Evolutionary conservation across 2,329 filamentous ascomycete genomes (phyloP).

Genomic region (Penicillium sp.): DNA sequence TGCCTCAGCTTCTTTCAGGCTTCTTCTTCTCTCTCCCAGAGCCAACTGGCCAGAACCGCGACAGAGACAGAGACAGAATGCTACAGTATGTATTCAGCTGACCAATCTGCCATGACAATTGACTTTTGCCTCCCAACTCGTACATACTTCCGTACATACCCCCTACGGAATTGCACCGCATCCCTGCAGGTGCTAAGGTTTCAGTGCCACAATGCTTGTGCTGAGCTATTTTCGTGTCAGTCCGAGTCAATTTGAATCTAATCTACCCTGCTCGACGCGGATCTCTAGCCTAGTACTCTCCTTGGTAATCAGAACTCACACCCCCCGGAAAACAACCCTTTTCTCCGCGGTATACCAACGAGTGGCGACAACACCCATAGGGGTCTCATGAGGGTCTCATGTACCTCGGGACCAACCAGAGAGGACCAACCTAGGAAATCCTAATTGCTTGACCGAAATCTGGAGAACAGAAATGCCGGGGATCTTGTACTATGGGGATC

Average conservation of each 20-base stretch:
- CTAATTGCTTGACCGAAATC: neutral
- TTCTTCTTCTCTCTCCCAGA: no score
- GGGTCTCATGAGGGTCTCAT: neutral
- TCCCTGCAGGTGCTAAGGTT: neutral
- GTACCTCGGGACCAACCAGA: neutral
- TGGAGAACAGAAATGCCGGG: neutral
- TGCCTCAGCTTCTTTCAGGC: neutral
- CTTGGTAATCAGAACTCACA: neutral
- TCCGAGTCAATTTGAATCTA: neutral
- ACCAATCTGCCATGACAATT: no score
- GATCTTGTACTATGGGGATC: conserved; percentile 5
- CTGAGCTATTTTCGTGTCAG: neutral
- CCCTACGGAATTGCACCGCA: no score
- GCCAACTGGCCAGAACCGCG: no score
- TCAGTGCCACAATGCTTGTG: conserved; percentile 2
- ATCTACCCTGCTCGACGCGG: neutral
- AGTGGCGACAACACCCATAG: neutral
- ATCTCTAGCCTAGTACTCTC: neutral
- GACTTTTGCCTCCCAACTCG: no score
- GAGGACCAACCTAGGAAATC: no score
- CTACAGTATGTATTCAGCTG: no score
- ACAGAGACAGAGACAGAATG: no score
- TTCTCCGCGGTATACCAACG: neutral
- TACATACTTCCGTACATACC: no score
- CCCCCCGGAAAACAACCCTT: neutral